Percentiles rank a stretch among this genome's conserved stretches.
phyloP scores from a whole-genome alignment of 371 early-diverging fungal genomes.

The Mucor ambiguus region DNA sequence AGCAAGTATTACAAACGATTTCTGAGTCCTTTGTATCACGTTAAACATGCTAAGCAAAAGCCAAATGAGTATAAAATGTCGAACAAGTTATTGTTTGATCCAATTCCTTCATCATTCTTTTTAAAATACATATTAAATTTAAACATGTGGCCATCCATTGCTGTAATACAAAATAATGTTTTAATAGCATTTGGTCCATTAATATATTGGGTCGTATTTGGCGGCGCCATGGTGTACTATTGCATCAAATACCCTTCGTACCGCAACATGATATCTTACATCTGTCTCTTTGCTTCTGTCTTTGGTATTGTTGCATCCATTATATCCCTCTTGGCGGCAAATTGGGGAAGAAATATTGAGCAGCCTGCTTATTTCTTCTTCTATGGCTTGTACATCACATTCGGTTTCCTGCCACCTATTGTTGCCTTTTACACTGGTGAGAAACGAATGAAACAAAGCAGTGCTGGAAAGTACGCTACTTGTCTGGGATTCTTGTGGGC shows the following conservation, averaged over 20 bases:
- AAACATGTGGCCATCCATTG: neutral
- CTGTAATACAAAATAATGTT: neutral
- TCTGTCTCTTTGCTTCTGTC: neutral
- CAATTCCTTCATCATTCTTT: neutral
- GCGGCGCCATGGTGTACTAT: neutral
- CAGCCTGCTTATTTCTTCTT: neutral
- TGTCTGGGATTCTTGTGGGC: neutral
- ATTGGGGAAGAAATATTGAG: neutral
- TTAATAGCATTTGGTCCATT: neutral
- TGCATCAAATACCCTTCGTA: neutral
- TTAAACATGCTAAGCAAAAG: neutral
- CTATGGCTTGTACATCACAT: neutral
- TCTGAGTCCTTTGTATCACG: neutral
- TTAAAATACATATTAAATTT: too few relatives aligned
- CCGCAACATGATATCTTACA: neutral
- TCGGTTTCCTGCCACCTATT: neutral
- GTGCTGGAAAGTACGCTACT: neutral
- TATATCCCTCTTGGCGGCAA: neutral
- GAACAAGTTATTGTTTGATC: neutral
- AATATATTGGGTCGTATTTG: neutral
- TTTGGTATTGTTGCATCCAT: neutral
- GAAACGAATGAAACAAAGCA: neutral
- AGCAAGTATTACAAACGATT: neutral
- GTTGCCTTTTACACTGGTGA: neutral
- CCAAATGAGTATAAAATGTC: neutral